phyloP scores from a whole-genome alignment of 129 eudicot genomes.

The Oenanthe sinensis region DNA sequence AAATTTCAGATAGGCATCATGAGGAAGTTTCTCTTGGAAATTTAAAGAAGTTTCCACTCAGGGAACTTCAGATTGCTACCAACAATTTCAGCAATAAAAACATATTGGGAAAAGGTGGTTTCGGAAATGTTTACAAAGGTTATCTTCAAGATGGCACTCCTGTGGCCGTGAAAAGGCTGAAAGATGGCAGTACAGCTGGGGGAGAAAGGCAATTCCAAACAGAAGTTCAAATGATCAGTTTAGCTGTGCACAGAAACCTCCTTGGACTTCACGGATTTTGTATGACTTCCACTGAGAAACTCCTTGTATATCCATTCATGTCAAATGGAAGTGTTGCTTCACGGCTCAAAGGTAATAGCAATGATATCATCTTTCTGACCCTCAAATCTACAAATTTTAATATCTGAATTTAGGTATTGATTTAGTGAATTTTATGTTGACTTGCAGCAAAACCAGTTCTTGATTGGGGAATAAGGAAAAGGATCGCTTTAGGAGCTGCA shows the following conservation, averaged over 20 bases:
- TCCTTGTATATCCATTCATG: slow-evolving; percentile 82
- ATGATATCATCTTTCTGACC: neutral
- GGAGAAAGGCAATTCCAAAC: slow-evolving; percentile 76
- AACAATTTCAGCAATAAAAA: slow-evolving; percentile 74
- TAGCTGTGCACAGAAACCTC: slow-evolving; percentile 84
- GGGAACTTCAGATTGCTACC: slow-evolving; percentile 78
- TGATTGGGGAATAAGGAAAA: slow-evolving; percentile 73
- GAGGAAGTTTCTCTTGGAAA: slow-evolving; percentile 79
- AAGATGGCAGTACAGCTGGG: slow-evolving; percentile 64
- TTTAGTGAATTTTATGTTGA: slow-evolving; percentile 3
- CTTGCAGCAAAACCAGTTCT: slow-evolving; percentile 66
- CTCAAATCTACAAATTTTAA: neutral
- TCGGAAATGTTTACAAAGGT: slow-evolving; percentile 83
- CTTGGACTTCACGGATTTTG: slow-evolving; percentile 77
- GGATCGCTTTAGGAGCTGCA: slow-evolving; percentile 74
- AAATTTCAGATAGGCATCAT: slow-evolving; percentile 44
- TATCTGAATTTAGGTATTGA: neutral
- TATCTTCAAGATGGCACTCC: slow-evolving; percentile 54
- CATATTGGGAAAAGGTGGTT: slow-evolving; percentile 82
- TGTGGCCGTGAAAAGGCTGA: slow-evolving; percentile 80
- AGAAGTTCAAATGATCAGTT: slow-evolving; percentile 81
- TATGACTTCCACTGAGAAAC: slow-evolving; percentile 69
- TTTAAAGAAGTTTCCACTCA: slow-evolving; percentile 55
- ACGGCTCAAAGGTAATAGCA: slow-evolving; percentile 63
- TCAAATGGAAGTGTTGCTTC: slow-evolving; percentile 87